Conservation (phyloP, 257 asterid species). For the Fraxinus pennsylvanica region DNA sequence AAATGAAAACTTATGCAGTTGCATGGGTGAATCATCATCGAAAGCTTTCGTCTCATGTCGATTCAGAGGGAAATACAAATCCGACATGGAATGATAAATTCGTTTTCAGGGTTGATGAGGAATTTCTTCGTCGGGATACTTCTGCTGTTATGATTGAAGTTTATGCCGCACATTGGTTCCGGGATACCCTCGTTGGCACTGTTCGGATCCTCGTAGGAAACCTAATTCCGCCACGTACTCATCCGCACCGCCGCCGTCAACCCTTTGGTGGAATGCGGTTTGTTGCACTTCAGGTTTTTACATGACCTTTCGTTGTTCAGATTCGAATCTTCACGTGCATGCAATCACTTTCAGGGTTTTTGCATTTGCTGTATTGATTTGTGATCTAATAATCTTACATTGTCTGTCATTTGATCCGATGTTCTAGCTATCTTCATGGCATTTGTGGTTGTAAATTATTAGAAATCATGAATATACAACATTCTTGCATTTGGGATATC, state of each 20-base stretch:
- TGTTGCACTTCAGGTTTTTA: constrained; percentile 82
- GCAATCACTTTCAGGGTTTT: background rate
- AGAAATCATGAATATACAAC: background rate
- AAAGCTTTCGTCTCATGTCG: constrained; percentile 65
- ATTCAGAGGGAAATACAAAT: constrained; percentile 53
- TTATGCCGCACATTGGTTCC: constrained; percentile 54
- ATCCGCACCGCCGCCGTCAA: constrained; percentile 29
- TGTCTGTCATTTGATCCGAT: background rate
- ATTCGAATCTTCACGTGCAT: background rate
- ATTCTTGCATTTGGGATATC: background rate
- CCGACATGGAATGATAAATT: constrained; percentile 96
- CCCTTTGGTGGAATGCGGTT: constrained; percentile 64
- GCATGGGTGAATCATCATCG: constrained; percentile 78
- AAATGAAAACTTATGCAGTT: constrained; percentile 76
- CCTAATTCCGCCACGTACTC: constrained; percentile 58
- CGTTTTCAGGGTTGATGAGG: constrained; percentile 87
- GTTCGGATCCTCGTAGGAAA: constrained; percentile 85
- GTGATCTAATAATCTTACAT: background rate
- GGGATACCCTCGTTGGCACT: constrained; percentile 63
- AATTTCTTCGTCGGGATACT: constrained; percentile 65
- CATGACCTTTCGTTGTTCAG: background rate
- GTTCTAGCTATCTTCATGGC: background rate
- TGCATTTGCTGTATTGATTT: background rate
- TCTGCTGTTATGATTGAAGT: constrained; percentile 80
- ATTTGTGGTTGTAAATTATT: background rate